These are phyloP conservation scores for Vitis amurensis DNA, from an alignment of 164 flowering plant species.

Conservation along the genomic window DNA sequence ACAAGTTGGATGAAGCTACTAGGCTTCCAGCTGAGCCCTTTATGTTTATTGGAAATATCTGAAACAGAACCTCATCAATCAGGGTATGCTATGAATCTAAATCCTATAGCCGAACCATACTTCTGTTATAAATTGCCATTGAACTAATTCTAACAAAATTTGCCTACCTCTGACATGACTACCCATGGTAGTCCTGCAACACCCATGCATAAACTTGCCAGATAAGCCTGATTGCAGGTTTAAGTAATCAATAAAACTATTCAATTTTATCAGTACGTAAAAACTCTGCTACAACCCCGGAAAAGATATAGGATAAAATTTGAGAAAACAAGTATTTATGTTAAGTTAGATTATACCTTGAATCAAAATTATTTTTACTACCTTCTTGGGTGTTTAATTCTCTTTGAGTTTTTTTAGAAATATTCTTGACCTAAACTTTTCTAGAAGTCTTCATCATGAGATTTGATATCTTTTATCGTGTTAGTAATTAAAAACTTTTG, in stretches of 20 bases:
- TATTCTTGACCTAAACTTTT: no score
- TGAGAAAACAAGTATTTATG: neutral
- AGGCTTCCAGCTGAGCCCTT: constrained; percentile 54
- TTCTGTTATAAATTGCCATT: no score
- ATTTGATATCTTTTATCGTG: no score
- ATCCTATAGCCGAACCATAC: neutral
- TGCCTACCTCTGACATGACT: constrained; percentile 18
- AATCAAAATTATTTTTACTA: no score
- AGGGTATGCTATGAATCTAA: neutral
- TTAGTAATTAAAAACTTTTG: no score
- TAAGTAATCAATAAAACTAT: neutral
- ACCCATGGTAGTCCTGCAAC: constrained; percentile 18
- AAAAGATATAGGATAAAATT: neutral
- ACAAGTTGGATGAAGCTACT: constrained; percentile 38
- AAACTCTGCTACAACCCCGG: no score
- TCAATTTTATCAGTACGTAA: no score
- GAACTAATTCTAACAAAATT: neutral
- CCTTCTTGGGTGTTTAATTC: no score
- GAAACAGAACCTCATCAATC: constrained; percentile 3
- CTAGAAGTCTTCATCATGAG: no score
- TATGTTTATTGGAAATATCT: constrained; percentile 53
- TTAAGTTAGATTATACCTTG: constrained; percentile 20
- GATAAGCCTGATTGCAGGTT: constrained; percentile 1
- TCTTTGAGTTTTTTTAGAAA: no score
- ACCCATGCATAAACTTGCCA: neutral